Base-by-base conservation (phyloP, 2,329 filamentous ascomycete species). In the Laburnicola sp. region DNA sequence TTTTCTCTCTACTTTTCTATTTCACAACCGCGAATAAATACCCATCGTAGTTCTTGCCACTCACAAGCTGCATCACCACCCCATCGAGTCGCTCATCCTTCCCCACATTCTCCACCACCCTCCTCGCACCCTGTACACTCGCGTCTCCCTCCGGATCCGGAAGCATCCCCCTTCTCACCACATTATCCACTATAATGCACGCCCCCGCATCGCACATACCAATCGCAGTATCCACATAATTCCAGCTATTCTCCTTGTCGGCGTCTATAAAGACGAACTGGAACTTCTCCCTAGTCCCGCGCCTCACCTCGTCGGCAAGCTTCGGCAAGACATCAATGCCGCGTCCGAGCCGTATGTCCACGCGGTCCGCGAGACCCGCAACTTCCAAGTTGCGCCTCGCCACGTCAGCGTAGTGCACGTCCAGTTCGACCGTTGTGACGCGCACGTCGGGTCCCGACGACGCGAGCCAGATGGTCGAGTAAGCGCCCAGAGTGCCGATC, bases 221-320 rank as follows among this genome's bases (percentile, higher is more conserved):
- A 21, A 78, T 62, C 2, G 76, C 75, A 57, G 66, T 66, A 47
- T 81, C 71, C 37, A 82, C 79, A 53, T 81, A 80, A 26, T 73
- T 71, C 69, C 72, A 77, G 48, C 80, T 79, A 54, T 79, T 77
- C 37, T 70, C 68, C 66, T 78, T 80, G 40, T 78, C 77, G 5
- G 80, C 80, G 60, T 83, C 80, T 31, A 83, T 78, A 51, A 82
- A 82, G 1, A 78, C 74, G 53, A 83, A 71, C 48, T 79, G 78
- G 51, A 80, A 81, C 38, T 68, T 67, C 8, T 67, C 67, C 1
- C 76, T 56, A 52, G 68, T 70, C 2, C 74, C 75, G 1, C 47
- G 39, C 38, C 68, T 53, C 9, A 78, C 73, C 51, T 81, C 75
- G 6, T 70, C 64, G 0, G 56, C 65, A 11, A 83, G 60, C 43